Base-by-base conservation (phyloP, 2,329 filamentous ascomycete genomes). In the Calonectria hongkongensis region DNA sequence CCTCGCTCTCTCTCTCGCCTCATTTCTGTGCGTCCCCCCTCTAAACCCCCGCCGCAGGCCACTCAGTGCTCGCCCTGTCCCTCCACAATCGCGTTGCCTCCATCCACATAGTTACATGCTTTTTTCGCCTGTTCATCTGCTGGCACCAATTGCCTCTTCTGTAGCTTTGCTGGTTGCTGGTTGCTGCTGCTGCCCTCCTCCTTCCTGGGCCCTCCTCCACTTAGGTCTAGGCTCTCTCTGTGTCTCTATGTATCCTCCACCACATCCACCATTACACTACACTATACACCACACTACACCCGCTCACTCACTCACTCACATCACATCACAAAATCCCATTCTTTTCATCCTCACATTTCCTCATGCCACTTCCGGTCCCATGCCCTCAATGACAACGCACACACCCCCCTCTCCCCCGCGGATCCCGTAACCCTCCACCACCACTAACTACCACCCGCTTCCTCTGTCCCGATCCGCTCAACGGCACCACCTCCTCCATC, bases 361-460 rank as follows among this genome's bases (percentile, higher is more conserved):
- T 30, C 30, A 56, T 36, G 18, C 30, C 51, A 56, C 48, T 16
- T 56, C 50, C 18, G n/a, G 28, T 56, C 51, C 51, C 51, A 56
- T 56, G 30, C 51, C 51, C 21, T 21, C 21, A 21, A 56, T 56
- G 51, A 56, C 51, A 56, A 56, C 28, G 60, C 39, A 47, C 41
- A 48, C 60, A 64, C 62, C 12, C 30, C n/a, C 28, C 47, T 36
- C 51, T 15, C 21, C 21, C n/a, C 51, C 30, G 50, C 33, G 50
- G 18, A 56, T 56, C 51, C 51, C 28, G 50, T 39, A 36, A 39
- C 51, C 51, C 51, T 56, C 51, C 51, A 39, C 30, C 48, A 56
- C 47, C 63, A 54, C 36, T 27, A 18, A 18, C 39, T 36, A 33
- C 33, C 51, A 56, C 51, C 51, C 51, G 33, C 51, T 36, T 56